Conservation (phyloP, 1,139 yeast genomes). For the Trichomonascaceae sp. region DNA sequence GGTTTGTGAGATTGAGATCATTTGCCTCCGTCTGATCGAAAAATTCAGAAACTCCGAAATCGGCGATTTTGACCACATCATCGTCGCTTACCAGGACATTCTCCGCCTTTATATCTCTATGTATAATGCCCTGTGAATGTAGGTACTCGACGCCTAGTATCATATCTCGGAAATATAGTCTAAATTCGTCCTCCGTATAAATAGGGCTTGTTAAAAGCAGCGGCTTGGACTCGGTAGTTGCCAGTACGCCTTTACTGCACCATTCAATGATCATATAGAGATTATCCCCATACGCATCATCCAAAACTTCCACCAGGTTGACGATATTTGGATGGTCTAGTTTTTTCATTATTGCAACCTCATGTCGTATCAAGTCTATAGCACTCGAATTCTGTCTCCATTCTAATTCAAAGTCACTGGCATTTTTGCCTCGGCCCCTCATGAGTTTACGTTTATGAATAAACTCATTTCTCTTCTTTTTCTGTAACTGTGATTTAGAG, state of each 20-base stretch:
- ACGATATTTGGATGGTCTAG: conserved; percentile 62
- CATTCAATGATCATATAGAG: conserved; percentile 72
- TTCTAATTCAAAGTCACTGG: conserved; percentile 9
- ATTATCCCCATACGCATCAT: conserved; percentile 59
- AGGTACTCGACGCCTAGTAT: conserved; percentile 83
- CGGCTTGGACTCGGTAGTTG: conserved; percentile 22
- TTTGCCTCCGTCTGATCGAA: conserved; percentile 40
- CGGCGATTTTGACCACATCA: conserved; percentile 81
- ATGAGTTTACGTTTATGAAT: conserved; percentile 22
- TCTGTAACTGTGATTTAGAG: conserved; percentile 35
- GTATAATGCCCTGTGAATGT: conserved; percentile 90
- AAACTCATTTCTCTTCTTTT: conserved; percentile 43
- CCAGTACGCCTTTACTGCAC: conserved; percentile 48
- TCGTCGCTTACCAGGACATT: conserved; percentile 70
- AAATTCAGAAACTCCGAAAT: conserved; percentile 84
- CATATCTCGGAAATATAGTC: conserved; percentile 65
- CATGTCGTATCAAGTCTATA: conserved; percentile 52
- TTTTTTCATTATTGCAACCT: conserved; percentile 75
- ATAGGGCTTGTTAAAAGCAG: conserved; percentile 25
- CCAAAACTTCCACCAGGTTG: conserved; percentile 74
- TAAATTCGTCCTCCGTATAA: conserved; percentile 36
- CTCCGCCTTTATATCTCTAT: conserved; percentile 94
- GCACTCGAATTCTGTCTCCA: conserved; percentile 20
- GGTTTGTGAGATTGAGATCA: conserved; percentile 45
- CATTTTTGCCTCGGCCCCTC: conserved; percentile 12